Base-by-base conservation (phyloP, 2,329 filamentous ascomycete species). In the Hypoxylon sp. region DNA sequence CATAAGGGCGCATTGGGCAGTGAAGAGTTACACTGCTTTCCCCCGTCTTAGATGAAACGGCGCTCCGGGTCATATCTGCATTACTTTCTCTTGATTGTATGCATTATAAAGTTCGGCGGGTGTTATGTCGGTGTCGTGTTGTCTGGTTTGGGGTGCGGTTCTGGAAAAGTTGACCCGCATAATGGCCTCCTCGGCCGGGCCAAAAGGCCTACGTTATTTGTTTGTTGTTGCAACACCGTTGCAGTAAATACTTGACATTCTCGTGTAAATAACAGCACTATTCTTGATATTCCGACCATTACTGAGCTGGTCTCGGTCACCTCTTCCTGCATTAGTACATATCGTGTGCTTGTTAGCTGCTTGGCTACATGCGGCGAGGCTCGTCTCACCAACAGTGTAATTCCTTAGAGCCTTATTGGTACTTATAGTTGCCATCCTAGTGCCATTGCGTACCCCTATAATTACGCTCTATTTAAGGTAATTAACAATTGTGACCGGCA, bases 21-120 rank as follows among this genome's bases (percentile, higher is more conserved):
- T 68, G 50, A 69, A 67, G 56, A 69, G 60, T 69, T 69, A 60
- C 66, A 68, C 63, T 71, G 57, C 68, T 69, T 66, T 66, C 43
- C 48, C 61, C 60, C 55, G 57, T 60, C 60, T 69, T 67, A 68
- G 66, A 65, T 63, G 68, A 69, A 66, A 69, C 66, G 68, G 65
- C 63, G 68, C 65, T 65, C 60, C 43, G 66, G 68, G 60, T 71
- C 63, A 67, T 51, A 36, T 62, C 36, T 71, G 66, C 65, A 71
- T 69, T 71, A 46, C 57, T 57, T 60, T 53, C 60, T 61, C 55
- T 70, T 61, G 63, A 69, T 69, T 66, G 52, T 57, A 46, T 69
- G 66, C 65, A 69, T 66, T 65, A 32, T 69, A 71, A 52, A 62
- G 60, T 65, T 56, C 52, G 60, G 62, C 53, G 43, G 63, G 68